Conservation (phyloP, 345 rosid genomes). For the Rubroshorea leprosula region DNA sequence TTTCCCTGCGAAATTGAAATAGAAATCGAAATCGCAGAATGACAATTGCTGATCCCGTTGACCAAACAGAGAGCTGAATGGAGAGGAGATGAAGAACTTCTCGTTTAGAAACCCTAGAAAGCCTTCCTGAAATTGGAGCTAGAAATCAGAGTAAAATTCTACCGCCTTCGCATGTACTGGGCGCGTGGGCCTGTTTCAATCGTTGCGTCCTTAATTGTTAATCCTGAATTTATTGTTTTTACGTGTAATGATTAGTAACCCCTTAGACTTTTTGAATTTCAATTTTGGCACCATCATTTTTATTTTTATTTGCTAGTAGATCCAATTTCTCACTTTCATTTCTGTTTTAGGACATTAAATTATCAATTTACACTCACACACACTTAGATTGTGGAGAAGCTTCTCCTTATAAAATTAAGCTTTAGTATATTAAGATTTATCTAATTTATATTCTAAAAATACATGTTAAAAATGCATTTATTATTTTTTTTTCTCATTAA, state of each 20-base stretch:
- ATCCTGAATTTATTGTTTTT: too few relatives aligned
- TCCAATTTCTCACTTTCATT: not conserved
- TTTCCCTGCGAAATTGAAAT: conserved; percentile 3
- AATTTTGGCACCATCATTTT: not conserved
- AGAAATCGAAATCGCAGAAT: not conserved
- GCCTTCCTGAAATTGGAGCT: not conserved
- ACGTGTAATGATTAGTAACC: not conserved
- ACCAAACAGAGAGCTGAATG: not conserved
- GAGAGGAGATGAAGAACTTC: not conserved
- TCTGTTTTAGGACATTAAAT: not conserved
- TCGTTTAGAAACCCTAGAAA: conserved; percentile 6
- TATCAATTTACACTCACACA: too few relatives aligned
- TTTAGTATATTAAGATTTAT: too few relatives aligned
- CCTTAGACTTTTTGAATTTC: not conserved
- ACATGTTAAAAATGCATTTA: too few relatives aligned
- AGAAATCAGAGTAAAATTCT: not conserved
- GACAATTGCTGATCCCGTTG: not conserved
- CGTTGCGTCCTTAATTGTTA: not conserved
- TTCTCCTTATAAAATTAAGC: too few relatives aligned
- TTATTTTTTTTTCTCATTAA: too few relatives aligned
- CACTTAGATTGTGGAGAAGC: too few relatives aligned
- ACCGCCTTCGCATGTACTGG: not conserved
- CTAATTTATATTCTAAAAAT: too few relatives aligned
- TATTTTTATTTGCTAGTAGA: not conserved
- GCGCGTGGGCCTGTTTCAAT: conserved; percentile 3